Percentiles rank a stretch among this genome's conserved stretches.
phyloP scores from a whole-genome alignment of 2,329 filamentous ascomycete species.

The Aphanoascus verrucosus region DNA sequence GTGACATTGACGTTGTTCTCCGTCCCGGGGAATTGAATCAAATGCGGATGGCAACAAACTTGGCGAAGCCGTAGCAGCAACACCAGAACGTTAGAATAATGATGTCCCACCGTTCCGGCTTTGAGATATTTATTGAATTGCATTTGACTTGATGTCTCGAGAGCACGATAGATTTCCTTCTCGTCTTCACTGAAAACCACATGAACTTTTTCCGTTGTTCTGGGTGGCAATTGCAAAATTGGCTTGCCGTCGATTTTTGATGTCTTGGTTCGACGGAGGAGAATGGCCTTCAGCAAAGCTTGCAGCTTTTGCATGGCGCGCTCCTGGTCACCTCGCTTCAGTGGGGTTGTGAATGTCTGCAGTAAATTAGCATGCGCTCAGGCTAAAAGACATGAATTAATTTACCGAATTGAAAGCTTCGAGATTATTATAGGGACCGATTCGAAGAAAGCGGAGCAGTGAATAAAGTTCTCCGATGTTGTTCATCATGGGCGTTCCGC shows the following conservation, averaged over 20 bases:
- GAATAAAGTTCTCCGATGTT: constrained; percentile 66
- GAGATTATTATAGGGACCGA: constrained; percentile 61
- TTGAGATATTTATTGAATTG: constrained; percentile 68
- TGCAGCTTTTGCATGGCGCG: constrained; percentile 61
- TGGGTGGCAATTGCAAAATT: constrained; percentile 57
- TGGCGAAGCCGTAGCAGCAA: constrained; percentile 70
- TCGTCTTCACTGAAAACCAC: constrained; percentile 60
- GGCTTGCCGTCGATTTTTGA: constrained; percentile 70
- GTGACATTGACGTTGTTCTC: constrained; percentile 34
- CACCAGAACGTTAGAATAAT: constrained; percentile 72
- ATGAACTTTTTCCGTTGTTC: constrained; percentile 51
- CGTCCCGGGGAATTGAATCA: constrained; percentile 46
- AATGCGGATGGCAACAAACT: constrained; percentile 65
- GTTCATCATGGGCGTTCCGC: constrained; percentile 85
- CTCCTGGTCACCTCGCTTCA: constrained; percentile 36
- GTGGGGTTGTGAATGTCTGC: constrained; percentile 43
- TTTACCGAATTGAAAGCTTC: constrained; percentile 49
- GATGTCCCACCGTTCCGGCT: constrained; percentile 54
- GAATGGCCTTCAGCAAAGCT: constrained; percentile 64
- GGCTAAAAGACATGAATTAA: constrained; percentile 10
- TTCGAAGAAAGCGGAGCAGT: constrained; percentile 63
- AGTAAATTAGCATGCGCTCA: constrained; percentile 10
- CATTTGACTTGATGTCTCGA: constrained; percentile 57
- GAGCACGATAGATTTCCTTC: constrained; percentile 50
- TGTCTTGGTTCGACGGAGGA: constrained; percentile 72